These are phyloP conservation scores for Mrakia blollopis DNA, from an alignment of 768 basidiomycete genomes.

Conservation along the genomic window DNA sequence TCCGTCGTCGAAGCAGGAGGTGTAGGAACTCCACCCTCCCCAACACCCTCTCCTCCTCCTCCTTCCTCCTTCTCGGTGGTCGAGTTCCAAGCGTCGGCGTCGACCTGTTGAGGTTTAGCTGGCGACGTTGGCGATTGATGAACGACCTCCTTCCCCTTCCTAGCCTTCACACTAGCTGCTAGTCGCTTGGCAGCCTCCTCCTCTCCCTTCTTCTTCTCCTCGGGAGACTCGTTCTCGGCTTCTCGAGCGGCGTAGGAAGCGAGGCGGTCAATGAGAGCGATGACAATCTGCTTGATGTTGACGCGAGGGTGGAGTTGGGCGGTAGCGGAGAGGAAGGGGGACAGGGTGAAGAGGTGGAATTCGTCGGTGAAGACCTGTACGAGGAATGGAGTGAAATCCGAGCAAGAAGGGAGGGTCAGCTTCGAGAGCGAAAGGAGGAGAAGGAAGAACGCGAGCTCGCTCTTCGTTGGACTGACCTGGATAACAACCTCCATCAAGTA, in stretches of 20 bases:
- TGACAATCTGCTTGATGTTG: constrained; percentile 97
- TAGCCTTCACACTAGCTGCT: constrained; percentile 81
- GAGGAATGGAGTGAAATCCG: not conserved
- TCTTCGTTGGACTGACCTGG: constrained; percentile 56
- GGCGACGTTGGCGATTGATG: constrained; percentile 40
- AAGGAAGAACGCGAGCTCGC: not conserved
- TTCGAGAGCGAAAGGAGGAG: no score
- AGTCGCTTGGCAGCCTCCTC: constrained; percentile 84
- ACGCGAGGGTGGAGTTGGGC: constrained; percentile 96
- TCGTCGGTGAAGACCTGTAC: constrained; percentile 92
- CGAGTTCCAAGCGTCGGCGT: constrained; percentile 20
- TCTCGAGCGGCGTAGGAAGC: constrained; percentile 95
- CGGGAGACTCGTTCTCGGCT: constrained; percentile 92
- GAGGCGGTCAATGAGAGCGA: constrained; percentile 90
- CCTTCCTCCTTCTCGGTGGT: constrained; percentile 17
- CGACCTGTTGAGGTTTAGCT: constrained; percentile 40
- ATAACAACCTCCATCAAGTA: constrained; percentile 99
- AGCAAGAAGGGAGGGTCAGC: not conserved
- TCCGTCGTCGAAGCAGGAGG: not conserved
- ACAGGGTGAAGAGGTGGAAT: constrained; percentile 93
- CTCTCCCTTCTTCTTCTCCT: constrained; percentile 86
- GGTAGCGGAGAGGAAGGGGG: constrained; percentile 90
- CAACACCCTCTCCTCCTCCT: not conserved
- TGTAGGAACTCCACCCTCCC: not conserved
- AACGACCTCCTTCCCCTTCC: constrained; percentile 41